Conservation (phyloP, 2,329 filamentous ascomycete species). For the Alternaria sp. region DNA sequence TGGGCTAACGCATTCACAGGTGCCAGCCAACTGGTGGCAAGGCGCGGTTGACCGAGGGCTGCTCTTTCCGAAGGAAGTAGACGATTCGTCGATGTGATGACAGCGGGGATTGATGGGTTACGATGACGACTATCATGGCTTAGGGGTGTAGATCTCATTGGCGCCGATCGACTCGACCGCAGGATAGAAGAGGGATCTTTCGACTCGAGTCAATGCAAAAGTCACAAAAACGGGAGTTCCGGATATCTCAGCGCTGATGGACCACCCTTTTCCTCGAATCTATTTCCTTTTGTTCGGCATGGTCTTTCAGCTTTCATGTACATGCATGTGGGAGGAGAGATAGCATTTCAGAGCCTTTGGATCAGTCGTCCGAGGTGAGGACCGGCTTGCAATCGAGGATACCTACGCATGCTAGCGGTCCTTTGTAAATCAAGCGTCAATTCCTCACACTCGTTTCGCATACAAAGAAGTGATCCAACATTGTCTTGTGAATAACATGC, state of each 20-base stretch:
- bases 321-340: constrained; percentile 53
- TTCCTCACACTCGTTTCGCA: constrained; percentile 38
- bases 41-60: constrained; percentile 98
- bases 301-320: constrained; percentile 49
- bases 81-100: constrained; percentile 50
- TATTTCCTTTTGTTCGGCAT: constrained; percentile 50
- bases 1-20: constrained; percentile 39
- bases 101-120: constrained; percentile 45
- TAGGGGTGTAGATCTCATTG: constrained; percentile 50
- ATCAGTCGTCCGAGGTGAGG: constrained; percentile 48
- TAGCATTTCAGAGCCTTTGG: constrained; percentile 50
- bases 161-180: constrained; percentile 51
- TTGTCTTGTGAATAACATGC: background rate
- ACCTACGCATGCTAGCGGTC: constrained; percentile 54
- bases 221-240: constrained; percentile 52
- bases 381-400: constrained; percentile 56
- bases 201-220: constrained; percentile 50
- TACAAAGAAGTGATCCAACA: background rate
- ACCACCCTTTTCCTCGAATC: constrained; percentile 47
- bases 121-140: constrained; percentile 48
- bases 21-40: constrained; percentile 99
- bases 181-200: constrained; percentile 55
- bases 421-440: constrained; percentile 50
- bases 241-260: constrained; percentile 53
- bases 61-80: constrained; percentile 99